A percentile compares a stretch with the other conserved stretches of the same genome.
Conservation (phyloP, 805 yeast species). For the Yarrowia deformans region DNA sequence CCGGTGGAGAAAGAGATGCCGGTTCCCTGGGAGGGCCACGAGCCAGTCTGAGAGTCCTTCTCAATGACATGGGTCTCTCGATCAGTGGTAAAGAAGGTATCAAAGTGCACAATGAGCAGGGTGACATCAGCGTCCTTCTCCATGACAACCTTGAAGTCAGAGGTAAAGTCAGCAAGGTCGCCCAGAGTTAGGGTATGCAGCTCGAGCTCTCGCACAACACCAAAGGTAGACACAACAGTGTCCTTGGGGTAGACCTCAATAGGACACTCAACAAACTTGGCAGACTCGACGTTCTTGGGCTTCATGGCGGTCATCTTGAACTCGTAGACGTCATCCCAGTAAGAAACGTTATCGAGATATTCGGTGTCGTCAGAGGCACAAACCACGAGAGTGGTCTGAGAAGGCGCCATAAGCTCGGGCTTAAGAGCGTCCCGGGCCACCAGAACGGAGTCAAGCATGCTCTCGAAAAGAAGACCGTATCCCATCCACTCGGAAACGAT, state of each 20-base stretch:
- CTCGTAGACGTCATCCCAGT: conserved; percentile 97
- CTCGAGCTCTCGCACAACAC: conserved; percentile 79
- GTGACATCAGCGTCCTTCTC: conserved; percentile 82
- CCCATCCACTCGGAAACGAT: conserved; percentile 99
- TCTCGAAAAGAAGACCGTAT: conserved; percentile 90
- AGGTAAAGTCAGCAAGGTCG: conserved; percentile 77
- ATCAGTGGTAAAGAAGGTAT: conserved; percentile 74
- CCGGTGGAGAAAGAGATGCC: conserved; percentile 86
- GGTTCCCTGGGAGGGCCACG: conserved; percentile 55
- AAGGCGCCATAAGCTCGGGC: conserved; percentile 93
- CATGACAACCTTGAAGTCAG: conserved; percentile 71
- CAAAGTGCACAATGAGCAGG: conserved; percentile 94
- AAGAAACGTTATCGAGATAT: conserved; percentile 86
- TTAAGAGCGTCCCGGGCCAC: conserved; percentile 90
- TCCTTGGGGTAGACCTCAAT: conserved; percentile 89
- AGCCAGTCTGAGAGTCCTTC: conserved; percentile 51
- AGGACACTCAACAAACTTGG: conserved; percentile 84
- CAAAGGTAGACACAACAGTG: conserved; percentile 73
- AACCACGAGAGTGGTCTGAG: conserved; percentile 84
- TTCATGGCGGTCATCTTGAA: conserved; percentile 90
- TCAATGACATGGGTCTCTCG: conserved; percentile 44
- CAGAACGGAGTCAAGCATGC: conserved; percentile 96
- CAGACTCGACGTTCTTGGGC: conserved; percentile 83
- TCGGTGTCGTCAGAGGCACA: conserved; percentile 94
- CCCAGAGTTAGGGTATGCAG: conserved; percentile 85